Base-by-base conservation (phyloP, 441 rosid species). In the Aleurites moluccanus region DNA sequence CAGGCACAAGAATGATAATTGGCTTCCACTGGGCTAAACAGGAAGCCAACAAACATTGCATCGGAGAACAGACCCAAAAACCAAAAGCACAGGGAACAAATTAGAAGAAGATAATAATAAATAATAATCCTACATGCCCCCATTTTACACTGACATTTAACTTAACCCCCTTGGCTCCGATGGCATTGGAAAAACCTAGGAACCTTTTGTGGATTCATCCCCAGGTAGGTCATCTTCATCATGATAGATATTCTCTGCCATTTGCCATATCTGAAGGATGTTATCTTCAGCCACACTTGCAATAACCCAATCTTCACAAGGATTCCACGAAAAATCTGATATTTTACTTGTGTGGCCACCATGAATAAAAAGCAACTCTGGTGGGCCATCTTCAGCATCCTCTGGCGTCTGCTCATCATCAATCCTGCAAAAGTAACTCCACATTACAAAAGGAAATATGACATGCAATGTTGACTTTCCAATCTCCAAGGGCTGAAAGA, bases 281-380 rank as follows among this genome's bases (percentile, higher is more conserved):
- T 95, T 95, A 84, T 95, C 99, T 80, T 95, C 99, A 0, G 98
- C 99, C 49, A 95, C 99, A 77, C 99, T 95, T 35, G 96, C 86
- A 52, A 95, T 64, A 44, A 95, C 99, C 99, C 99, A 95, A 73
- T 93, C 98, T 82, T 95, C 98, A 78, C 96, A 90, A 1, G 99
- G 94, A 83, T 95, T 95, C 99, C 99, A 95, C 8, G 98, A 93
- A 80, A 96, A 96, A 81, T 93, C 99, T 9, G 98, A 93, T 49
- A 96, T 93, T 87, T 96, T 93, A 85, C 98, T 92, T 4, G 98
- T 96, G 79, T 96, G 99, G 64, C 98, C 99, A 18, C 99, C 99
- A 66, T 96, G 99, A 78, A 92, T 90, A 83, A 93, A 96, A 23
- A 96, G 94, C 86, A 96, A 80, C 85, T 96, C 99, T 0, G 99